Evolutionary conservation across 129 eudicot species (phyloP).

Genomic region (Cynara cardunculus): DNA sequence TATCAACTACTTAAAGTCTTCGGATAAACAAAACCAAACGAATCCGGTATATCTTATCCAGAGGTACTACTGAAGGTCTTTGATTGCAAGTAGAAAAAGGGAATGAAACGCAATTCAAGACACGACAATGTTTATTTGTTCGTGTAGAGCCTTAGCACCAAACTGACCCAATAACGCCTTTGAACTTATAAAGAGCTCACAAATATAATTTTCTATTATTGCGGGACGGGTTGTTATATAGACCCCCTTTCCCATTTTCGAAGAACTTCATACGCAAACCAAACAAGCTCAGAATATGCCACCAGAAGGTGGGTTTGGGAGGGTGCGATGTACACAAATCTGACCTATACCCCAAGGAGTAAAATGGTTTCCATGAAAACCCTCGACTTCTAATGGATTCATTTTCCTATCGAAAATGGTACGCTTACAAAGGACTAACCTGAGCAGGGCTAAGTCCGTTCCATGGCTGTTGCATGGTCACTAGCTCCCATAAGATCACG

Average conservation of each 20-base stretch:
- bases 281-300: background rate
- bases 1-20: conserved; percentile 7
- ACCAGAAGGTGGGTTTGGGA: background rate
- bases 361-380: background rate
- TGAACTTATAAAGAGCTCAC: background rate
- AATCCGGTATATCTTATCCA: background rate
- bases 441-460: conserved; percentile 89
- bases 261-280: background rate
- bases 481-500: conserved; percentile 97
- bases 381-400: background rate
- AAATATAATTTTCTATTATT: background rate
- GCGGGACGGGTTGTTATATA: background rate
- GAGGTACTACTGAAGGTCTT: background rate
- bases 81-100: background rate
- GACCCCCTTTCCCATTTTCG: background rate
- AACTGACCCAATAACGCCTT: background rate
- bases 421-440: conserved; percentile 37
- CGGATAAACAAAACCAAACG: background rate
- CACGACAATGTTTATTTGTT: background rate
- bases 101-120: background rate
- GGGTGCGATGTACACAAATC: background rate
- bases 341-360: background rate
- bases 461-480: conserved; percentile 97
- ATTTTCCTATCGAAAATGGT: background rate
- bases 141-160: background rate